phyloP scores from a whole-genome alignment of 2,329 filamentous ascomycete species.

The Botrytis fabae region DNA sequence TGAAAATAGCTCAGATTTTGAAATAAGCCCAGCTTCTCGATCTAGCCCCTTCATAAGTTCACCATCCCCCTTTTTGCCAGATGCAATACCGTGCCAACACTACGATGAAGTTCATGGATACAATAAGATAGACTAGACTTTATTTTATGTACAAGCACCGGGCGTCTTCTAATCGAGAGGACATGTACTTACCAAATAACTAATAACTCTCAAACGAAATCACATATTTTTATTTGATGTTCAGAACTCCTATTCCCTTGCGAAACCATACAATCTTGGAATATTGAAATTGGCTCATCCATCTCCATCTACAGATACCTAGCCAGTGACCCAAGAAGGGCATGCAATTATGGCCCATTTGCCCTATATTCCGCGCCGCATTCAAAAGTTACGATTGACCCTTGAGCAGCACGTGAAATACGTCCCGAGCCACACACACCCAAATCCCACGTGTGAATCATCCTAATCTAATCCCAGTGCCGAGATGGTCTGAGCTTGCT shows the following conservation, averaged over 20 bases:
- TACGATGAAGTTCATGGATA: background rate
- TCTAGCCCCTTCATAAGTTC: background rate
- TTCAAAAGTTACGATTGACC: too few relatives aligned
- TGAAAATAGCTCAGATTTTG: background rate
- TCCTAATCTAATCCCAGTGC: background rate
- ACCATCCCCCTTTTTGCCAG: background rate
- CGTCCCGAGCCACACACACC: background rate
- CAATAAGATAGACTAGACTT: background rate
- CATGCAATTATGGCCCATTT: background rate
- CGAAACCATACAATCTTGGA: background rate
- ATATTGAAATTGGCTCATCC: background rate
- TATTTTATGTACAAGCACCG: background rate
- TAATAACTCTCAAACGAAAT: background rate
- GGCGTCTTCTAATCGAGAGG: too few relatives aligned
- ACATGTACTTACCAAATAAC: background rate
- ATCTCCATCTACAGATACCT: background rate
- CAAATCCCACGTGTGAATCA: background rate
- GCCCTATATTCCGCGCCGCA: too few relatives aligned
- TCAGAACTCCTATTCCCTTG: background rate
- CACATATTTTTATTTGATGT: background rate
- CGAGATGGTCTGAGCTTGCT: background rate
- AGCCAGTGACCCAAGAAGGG: background rate
- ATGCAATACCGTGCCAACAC: background rate
- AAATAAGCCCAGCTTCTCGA: background rate
- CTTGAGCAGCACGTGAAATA: background rate